Percentiles rank a stretch among this genome's conserved stretches.
These are phyloP conservation scores for Ceratobasidium papillatum DNA, from an alignment of 1,284 basidiomycete genomes.

Conservation along the genomic window DNA sequence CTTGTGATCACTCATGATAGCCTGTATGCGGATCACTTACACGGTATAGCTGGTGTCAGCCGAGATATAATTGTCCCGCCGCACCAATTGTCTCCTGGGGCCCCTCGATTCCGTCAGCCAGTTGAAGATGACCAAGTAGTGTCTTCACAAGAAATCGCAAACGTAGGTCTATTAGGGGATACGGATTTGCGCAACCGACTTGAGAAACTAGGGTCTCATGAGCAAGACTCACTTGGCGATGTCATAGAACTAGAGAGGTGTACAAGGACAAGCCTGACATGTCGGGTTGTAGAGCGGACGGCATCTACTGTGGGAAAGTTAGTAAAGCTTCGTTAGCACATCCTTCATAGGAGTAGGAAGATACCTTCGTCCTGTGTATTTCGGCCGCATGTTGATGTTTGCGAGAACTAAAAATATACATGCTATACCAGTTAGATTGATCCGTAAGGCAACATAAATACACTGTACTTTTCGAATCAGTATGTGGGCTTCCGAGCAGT, in stretches of 20 bases:
- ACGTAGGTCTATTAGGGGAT: conserved; percentile 59
- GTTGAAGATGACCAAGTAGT: too few relatives aligned
- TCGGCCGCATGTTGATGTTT: not conserved
- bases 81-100: too few relatives aligned
- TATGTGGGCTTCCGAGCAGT: too few relatives aligned
- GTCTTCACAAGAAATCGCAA: conserved; percentile 59
- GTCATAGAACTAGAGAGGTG: conserved; percentile 58
- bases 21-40: conserved; percentile 76
- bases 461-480: too few relatives aligned
- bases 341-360: too few relatives aligned
- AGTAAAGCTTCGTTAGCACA: conserved; percentile 9
- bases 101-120: too few relatives aligned
- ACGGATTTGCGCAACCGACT: not conserved
- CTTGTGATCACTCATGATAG: conserved; percentile 76
- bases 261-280: conserved; percentile 84
- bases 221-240: too few relatives aligned
- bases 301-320: conserved; percentile 13
- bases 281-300: conserved; percentile 80
- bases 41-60: conserved; percentile 64
- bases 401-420: not conserved
- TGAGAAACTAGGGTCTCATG: not conserved
- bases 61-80: not conserved
- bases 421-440: not conserved
- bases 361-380: not conserved
- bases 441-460: too few relatives aligned